A percentile compares a stretch with the other conserved stretches of the same genome.
phyloP scores from a whole-genome alignment of 1,139 yeast species.

The Nakaseomyces nivariensis region DNA sequence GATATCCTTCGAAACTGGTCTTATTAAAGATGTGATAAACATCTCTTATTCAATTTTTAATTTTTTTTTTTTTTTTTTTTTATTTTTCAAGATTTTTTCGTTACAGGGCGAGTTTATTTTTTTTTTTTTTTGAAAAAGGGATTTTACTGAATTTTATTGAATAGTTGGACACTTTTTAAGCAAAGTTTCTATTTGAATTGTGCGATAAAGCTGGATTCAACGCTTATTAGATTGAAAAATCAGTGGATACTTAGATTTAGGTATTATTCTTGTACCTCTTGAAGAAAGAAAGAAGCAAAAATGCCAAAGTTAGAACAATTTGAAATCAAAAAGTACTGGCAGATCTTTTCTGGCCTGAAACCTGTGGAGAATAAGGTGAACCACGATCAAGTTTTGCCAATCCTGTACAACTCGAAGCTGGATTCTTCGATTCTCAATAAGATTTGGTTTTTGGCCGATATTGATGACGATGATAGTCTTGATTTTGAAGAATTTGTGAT shows the following conservation, averaged over 20 bases:
- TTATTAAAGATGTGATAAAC: no score
- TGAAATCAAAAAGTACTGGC: conserved; percentile 96
- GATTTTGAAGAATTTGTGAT: conserved; percentile 98
- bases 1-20: no score
- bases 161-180: no score
- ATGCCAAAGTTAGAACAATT: conserved; percentile 70
- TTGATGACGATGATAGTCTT: conserved; percentile 80
- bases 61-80: neutral
- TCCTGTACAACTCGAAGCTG: conserved; percentile 79
- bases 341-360: conserved; percentile 79
- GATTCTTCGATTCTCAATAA: conserved; percentile 64
- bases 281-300: no score
- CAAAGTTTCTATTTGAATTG: no score
- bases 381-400: conserved; percentile 79
- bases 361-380: conserved; percentile 71
- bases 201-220: no score
- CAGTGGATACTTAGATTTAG: no score
- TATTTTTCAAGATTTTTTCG: neutral
- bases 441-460: conserved; percentile 89
- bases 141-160: no score
- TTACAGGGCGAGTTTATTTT: neutral
- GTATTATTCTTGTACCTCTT: no score
- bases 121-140: no score
- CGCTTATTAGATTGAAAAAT: no score
- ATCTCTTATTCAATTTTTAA: no score